A percentile compares a stretch with the other conserved stretches of the same genome.
Conservation (phyloP, 805 yeast species). For the Dipodascus albidus region DNA sequence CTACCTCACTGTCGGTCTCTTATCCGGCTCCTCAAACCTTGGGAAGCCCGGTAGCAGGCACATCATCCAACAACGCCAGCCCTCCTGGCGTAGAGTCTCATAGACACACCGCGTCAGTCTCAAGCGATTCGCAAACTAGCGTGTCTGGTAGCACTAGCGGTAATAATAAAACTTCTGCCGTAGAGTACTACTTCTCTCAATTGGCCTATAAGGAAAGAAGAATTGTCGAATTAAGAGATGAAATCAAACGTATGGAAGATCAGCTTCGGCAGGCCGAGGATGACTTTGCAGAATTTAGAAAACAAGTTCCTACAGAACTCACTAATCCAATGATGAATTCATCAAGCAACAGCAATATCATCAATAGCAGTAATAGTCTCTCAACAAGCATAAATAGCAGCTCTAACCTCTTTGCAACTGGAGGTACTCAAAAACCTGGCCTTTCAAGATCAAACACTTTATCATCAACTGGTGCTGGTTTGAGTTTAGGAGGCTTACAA, state of each 20-base stretch:
- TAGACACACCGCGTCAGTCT: conserved; percentile 2
- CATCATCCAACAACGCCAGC: conserved; percentile 1
- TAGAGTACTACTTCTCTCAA: conserved; percentile 20
- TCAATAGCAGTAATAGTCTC: neutral
- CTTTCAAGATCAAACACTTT: neutral
- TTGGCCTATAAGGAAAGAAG: conserved; percentile 29
- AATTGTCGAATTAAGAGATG: conserved; percentile 26
- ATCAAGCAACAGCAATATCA: neutral
- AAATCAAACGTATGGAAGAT: conserved; percentile 17
- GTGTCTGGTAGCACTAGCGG: neutral
- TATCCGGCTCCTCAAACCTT: neutral
- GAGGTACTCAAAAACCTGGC: neutral
- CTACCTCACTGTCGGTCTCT: neutral
- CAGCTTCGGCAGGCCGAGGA: conserved; percentile 27
- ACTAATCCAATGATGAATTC: neutral
- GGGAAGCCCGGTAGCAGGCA: neutral
- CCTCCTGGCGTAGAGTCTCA: neutral
- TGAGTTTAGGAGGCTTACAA: neutral
- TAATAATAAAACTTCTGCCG: conserved; percentile 4
- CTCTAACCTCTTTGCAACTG: neutral
- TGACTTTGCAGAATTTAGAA: conserved; percentile 22
- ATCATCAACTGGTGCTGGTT: neutral
- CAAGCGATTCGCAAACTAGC: conserved; percentile 2
- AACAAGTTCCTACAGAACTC: conserved; percentile 13
- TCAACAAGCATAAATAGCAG: neutral